Base-by-base conservation (phyloP, 1,284 basidiomycete genomes). In the Caloboletus firmus region DNA sequence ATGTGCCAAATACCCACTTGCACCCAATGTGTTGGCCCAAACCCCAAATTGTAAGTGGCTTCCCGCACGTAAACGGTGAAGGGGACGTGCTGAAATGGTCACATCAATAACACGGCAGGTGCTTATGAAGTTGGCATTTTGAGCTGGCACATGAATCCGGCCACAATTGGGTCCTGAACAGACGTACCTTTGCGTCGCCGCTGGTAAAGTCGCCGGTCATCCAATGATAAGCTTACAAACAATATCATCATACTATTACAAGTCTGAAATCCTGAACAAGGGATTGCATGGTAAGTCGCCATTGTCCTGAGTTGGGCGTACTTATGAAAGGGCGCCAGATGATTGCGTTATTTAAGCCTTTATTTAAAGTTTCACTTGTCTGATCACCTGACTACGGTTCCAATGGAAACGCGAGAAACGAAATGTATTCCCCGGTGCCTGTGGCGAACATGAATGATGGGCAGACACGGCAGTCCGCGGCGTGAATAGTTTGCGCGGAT, bases 371-470 rank as follows among this genome's bases (percentile, higher is more conserved):
- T 31, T 32, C 24, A n/a, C 28, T 55, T 30, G 35, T 41, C 24
- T 41, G 51, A 52, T 55, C 61, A 51, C 55, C 49, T 63, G 55
- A 55, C 56, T 55, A 51, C 51, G 59, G 51, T 68, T 51, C 62
- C 65, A 59, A 62, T 67, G 56, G 65, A 58, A 58, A 67, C 60
- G 52, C 43, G n/a, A 51, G 61, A 63, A 43, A 60, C 44, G 47
- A 52, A 31, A 55, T 57, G 36, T 51, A 41, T 61, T 60, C 57
- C 66, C 66, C 68, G 66, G 65, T 66, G 58, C 67, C 68, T 63
- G 65, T 60, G 67, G 69, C 65, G 48, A 60, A 43, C 49, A 41
- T 55, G 55, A 63, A 54, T 70, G 66, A 65, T 63, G 67, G 54
- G 20, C 52, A 56, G 57, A 49, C 35, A 9, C 59, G 54, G 59